Percentiles rank a stretch among this genome's conserved stretches.
phyloP scores from a whole-genome alignment of 2,329 filamentous ascomycete genomes.

The Nothopassalora personata region DNA sequence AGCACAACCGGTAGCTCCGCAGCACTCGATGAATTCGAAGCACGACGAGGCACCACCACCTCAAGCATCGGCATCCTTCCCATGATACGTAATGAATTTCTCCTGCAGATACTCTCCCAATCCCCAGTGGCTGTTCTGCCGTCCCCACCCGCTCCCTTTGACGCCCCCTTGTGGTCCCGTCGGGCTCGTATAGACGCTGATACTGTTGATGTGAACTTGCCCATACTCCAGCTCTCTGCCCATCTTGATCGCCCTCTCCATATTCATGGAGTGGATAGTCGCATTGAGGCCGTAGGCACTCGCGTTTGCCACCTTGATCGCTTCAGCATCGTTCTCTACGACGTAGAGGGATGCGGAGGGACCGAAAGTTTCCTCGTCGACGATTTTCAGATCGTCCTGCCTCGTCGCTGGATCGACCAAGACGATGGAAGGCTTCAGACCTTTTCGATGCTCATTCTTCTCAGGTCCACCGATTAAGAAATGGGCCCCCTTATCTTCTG shows the following conservation, averaged over 20 bases:
- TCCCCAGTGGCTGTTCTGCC: background rate
- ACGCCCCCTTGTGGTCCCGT: background rate
- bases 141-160: slow-evolving; percentile 4
- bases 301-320: slow-evolving; percentile 20
- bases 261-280: slow-evolving; percentile 26
- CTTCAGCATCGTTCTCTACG: slow-evolving; percentile 24
- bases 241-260: slow-evolving; percentile 25
- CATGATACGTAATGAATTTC: slow-evolving; percentile 1
- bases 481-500: slow-evolving; percentile 21
- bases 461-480: slow-evolving; percentile 23
- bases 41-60: background rate
- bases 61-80: background rate
- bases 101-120: background rate
- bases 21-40: too few species aligned
- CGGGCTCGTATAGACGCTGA: slow-evolving; percentile 3
- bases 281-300: slow-evolving; percentile 29
- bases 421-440: slow-evolving; percentile 19
- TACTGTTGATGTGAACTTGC: slow-evolving; percentile 4
- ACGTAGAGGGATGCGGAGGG: slow-evolving; percentile 25
- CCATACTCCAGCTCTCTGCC: slow-evolving; percentile 6
- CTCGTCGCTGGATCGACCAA: slow-evolving; percentile 1
- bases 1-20: too few species aligned
- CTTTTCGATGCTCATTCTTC: slow-evolving; percentile 5
- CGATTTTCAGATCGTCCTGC: slow-evolving; percentile 18
- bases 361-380: slow-evolving; percentile 29